These are phyloP conservation scores for Termitomyces sp. DNA, from an alignment of 768 basidiomycete genomes.

Conservation along the genomic window DNA sequence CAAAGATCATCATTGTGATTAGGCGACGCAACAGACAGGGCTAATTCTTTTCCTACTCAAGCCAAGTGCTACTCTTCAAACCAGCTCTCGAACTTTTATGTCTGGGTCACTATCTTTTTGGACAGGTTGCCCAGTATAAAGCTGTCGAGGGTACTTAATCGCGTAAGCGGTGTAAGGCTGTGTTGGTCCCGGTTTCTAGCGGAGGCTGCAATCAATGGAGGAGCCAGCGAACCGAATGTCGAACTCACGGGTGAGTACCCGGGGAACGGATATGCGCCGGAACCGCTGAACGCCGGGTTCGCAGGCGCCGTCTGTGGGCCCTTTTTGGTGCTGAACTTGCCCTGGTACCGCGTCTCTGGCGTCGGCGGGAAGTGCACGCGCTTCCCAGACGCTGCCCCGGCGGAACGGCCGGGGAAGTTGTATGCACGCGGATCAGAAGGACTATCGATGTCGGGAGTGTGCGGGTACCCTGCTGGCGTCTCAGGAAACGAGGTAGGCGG, in stretches of 20 bases:
- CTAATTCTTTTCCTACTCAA: background rate
- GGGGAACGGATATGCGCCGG: slow-evolving; percentile 14
- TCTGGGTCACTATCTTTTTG: slow-evolving; percentile 12
- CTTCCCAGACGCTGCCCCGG: background rate
- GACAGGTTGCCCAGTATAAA: slow-evolving; percentile 16
- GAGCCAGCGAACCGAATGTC: background rate
- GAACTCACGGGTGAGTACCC: slow-evolving; percentile 17
- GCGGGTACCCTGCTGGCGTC: slow-evolving; percentile 11
- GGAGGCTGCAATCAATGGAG: background rate
- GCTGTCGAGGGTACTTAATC: slow-evolving; percentile 14
- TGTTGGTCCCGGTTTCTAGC: slow-evolving; percentile 5
- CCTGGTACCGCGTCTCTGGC: slow-evolving; percentile 7
- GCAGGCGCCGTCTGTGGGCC: slow-evolving; percentile 16
- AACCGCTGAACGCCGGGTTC: slow-evolving; percentile 4
- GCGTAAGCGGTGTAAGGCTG: slow-evolving; percentile 17
- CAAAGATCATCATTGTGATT: background rate
- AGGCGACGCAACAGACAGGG: background rate
- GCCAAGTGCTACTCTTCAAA: background rate
- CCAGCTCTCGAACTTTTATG: background rate
- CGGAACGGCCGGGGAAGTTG: slow-evolving; percentile 1
- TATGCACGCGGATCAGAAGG: slow-evolving; percentile 2
- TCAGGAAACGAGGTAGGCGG: slow-evolving; percentile 7
- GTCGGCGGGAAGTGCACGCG: slow-evolving; percentile 8
- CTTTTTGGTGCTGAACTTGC: slow-evolving; percentile 8
- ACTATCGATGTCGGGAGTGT: slow-evolving; percentile 6